Conservation (phyloP, 345 rosid genomes). For the Populus nigra region DNA sequence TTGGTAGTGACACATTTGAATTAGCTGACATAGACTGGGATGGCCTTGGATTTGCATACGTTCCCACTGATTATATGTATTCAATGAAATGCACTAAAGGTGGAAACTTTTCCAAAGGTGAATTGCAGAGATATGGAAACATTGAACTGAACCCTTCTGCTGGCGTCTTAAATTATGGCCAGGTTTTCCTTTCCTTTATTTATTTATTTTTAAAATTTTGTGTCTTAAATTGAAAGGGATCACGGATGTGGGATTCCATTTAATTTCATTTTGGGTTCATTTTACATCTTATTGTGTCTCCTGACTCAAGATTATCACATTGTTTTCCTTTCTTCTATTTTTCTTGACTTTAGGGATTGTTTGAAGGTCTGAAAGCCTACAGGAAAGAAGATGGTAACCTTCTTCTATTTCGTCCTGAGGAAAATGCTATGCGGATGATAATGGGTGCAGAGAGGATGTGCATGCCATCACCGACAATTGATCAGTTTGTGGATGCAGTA, state of each 20-base stretch:
- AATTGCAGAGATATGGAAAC: slow-evolving; percentile 74
- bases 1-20: slow-evolving; percentile 42
- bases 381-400: slow-evolving; percentile 64
- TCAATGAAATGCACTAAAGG: slow-evolving; percentile 56
- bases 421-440: slow-evolving; percentile 82
- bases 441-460: slow-evolving; percentile 92
- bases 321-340: not conserved
- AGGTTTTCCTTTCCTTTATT: slow-evolving; percentile 38
- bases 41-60: slow-evolving; percentile 67
- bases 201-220: too few relatives aligned
- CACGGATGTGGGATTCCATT: not conserved
- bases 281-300: not conserved
- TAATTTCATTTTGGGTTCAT: not conserved
- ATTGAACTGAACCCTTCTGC: slow-evolving; percentile 86
- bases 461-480: slow-evolving; percentile 85
- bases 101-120: slow-evolving; percentile 64
- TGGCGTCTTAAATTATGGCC: slow-evolving; percentile 89
- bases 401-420: slow-evolving; percentile 87
- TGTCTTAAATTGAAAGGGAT: not conserved
- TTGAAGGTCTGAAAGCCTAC: slow-evolving; percentile 95
- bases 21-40: slow-evolving; percentile 84
- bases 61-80: slow-evolving; percentile 85
- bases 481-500: slow-evolving; percentile 89
- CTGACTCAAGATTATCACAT: not conserved
- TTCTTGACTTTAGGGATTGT: slow-evolving; percentile 57